phyloP scores from a whole-genome alignment of 768 basidiomycete species.

The Trametes villosa region DNA sequence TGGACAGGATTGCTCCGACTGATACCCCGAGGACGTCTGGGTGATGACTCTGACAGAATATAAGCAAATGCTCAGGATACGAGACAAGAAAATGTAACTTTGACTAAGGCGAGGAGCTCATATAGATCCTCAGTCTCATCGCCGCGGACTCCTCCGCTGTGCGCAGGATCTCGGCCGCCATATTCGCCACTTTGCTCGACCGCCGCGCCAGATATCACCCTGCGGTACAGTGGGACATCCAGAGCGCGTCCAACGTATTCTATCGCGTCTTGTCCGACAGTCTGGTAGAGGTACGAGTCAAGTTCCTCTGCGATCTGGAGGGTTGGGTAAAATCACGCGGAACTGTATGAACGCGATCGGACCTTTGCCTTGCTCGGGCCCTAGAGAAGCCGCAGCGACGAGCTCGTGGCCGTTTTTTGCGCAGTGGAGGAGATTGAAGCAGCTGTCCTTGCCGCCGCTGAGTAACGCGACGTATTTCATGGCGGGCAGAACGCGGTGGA shows the following conservation, averaged over 20 bases:
- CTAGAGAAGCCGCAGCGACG: slow-evolving; percentile 85
- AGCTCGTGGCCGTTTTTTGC: slow-evolving; percentile 84
- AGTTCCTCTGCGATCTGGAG: slow-evolving; percentile 78
- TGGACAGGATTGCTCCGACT: slow-evolving; percentile 95
- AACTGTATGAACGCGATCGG: slow-evolving; percentile 19
- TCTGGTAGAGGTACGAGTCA: slow-evolving; percentile 98
- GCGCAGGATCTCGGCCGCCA: slow-evolving; percentile 61
- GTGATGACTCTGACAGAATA: slow-evolving; percentile 58
- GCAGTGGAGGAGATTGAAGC: slow-evolving; percentile 94
- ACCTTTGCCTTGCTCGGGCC: slow-evolving; percentile 89
- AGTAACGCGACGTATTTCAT: slow-evolving; percentile 96
- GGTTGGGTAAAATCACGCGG: slow-evolving; percentile 25
- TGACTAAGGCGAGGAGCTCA: slow-evolving; percentile 69
- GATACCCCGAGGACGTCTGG: slow-evolving; percentile 87
- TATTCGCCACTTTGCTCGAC: slow-evolving; percentile 86
- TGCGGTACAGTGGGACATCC: slow-evolving; percentile 83
- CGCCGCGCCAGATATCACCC: slow-evolving; percentile 79
- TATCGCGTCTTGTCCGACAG: slow-evolving; percentile 96
- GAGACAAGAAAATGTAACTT: slow-evolving; percentile 52
- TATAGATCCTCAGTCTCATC: slow-evolving; percentile 98
- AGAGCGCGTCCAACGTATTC: slow-evolving; percentile 84
- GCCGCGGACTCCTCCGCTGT: slow-evolving; percentile 59
- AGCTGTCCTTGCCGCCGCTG: slow-evolving; percentile 97
- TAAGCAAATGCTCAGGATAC: neutral
- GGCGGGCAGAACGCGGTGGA: neutral